Evolutionary conservation across 2,329 filamentous ascomycete species (phyloP), one percentile per base, ranked within the genome.

Genomic region (Cladosporium oxysporum): DNA sequence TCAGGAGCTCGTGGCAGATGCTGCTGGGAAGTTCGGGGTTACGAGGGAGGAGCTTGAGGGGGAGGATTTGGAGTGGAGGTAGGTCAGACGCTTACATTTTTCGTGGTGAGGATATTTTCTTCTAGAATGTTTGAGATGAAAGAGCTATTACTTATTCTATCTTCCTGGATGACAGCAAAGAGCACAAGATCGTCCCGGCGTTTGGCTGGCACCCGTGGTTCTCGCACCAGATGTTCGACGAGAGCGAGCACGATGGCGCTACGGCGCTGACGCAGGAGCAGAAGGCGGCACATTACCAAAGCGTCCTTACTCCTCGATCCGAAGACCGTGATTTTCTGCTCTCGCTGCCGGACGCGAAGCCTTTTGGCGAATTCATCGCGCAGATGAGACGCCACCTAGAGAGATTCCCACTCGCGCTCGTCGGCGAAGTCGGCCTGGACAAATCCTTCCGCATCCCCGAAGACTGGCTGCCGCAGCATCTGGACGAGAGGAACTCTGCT

Each of bases 181-280:
- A 79, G 52, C 79, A 81, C 67, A 82, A 80, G 66, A 77, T 89
- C 29, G 71, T 94, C 3, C 90, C 91, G 0, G 87, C 88, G n/a
- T 94, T 93, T 78, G 91, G 91, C 23, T 93, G 91, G 90, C 91
- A 95, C 75, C 91, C 91, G 0, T 95, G 91, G 91, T 94, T 93
- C 77, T 90, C 91, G 1, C 83, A 94, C 76, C 88, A 91, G 69
- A 83, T 95, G 72, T 92, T 88, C 73, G 85, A 89, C 72, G 87
- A 91, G 62, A 67, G 64, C 14, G 72, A 76, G 10, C 74, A 77
- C 72, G 70, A 69, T n/a, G 70, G 70, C 23, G 69, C 72, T 33
- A 71, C 70, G 5, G 62, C 59, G 18, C 75, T 83, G 11, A 72
- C 76, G 3, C 79, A 82, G 59, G 78, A 81, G 8, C 75, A 78